Conservation (phyloP, 306 rosid species). For the Quercus aquifolioides region DNA sequence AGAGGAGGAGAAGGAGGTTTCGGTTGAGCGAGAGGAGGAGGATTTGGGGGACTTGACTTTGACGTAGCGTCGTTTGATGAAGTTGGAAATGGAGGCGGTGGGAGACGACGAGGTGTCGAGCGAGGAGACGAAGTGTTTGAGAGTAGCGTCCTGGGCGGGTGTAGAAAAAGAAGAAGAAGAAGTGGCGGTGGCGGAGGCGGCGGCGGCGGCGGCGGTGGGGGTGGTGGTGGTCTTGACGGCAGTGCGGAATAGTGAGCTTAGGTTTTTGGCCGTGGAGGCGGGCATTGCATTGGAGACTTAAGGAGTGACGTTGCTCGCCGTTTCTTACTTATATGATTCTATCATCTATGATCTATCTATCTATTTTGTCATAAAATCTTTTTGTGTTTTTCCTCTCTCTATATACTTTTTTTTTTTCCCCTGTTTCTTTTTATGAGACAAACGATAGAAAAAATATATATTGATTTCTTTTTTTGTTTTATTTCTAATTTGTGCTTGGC, state of each 20-base stretch:
- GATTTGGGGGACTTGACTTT: slow-evolving; percentile 7
- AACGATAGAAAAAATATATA: too few species aligned
- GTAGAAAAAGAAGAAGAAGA: not conserved
- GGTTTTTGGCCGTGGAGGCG: slow-evolving; percentile 31
- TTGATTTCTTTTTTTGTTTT: too few species aligned
- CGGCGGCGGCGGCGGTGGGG: not conserved
- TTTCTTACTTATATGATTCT: too few species aligned
- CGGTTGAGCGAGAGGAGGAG: not conserved
- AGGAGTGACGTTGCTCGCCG: too few species aligned
- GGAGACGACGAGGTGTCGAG: slow-evolving; percentile 9
- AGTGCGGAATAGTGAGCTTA: slow-evolving; percentile 28
- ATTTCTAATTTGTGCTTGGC: too few species aligned
- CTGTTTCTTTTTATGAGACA: too few species aligned
- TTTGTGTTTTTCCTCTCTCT: too few species aligned
- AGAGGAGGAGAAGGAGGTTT: not conserved
- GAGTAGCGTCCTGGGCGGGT: slow-evolving; percentile 15
- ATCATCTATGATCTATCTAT: too few species aligned
- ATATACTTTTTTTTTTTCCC: too few species aligned
- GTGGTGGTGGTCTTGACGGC: slow-evolving; percentile 16
- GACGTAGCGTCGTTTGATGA: not conserved
- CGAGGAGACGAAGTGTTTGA: slow-evolving; percentile 22
- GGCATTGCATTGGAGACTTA: slow-evolving; percentile 23
- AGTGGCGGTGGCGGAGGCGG: fast-evolving
- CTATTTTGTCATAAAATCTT: too few species aligned
- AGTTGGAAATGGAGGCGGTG: slow-evolving; percentile 5